Evolutionary conservation across 306 rosid species (phyloP), one percentile per base, ranked within the genome.

Genomic region (Rubus parviflorus): DNA sequence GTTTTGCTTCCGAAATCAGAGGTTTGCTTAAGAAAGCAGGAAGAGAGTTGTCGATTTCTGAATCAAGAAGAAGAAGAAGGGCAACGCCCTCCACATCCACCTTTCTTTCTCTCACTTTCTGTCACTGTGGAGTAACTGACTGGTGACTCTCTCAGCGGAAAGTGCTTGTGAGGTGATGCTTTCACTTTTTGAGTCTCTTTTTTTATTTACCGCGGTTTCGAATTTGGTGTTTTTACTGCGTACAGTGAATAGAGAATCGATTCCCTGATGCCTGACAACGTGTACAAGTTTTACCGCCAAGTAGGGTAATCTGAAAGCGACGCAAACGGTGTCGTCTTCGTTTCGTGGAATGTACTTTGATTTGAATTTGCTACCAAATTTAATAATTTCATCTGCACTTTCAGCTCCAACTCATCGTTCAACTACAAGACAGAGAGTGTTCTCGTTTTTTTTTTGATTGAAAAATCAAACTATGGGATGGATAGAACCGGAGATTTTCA

Each of bases 1-100:
- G 40, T 6, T 6, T 7, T 46, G 56, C 22, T 57, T 74, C 68
- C 13, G 57, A 23, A 46, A 45, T 75, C 48, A 75, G 47, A 61
- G 25, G 17, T 37, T 74, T 74, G 56, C 68, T 43, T 42, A n/a
- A 37, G 9, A 54, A 42, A 73, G 43, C 66, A n/a, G 30, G 45
- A 56, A 47, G 25, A 43, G 38, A 49, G 51, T 13, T n/a, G 49
- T n/a, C 35, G 46, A 6, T 35, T 63, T 75, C 61, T 67, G 58
- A 41, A 10, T 48, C 37, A 58, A 5, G 54, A 61, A 25, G n/a
- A 61, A 37, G 47, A 9, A 67, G 76, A 16, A 67, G 41, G 46
- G 15, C 57, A 69, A 14, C 23, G 6, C 17, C 40, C 54, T 49
- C 54, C 78, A 17, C 78, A 58, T 43, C 77, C 45, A 57, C 68